Evolutionary conservation across 2,329 filamentous ascomycete genomes (phyloP).

Genomic region (Xylaria arbuscula): DNA sequence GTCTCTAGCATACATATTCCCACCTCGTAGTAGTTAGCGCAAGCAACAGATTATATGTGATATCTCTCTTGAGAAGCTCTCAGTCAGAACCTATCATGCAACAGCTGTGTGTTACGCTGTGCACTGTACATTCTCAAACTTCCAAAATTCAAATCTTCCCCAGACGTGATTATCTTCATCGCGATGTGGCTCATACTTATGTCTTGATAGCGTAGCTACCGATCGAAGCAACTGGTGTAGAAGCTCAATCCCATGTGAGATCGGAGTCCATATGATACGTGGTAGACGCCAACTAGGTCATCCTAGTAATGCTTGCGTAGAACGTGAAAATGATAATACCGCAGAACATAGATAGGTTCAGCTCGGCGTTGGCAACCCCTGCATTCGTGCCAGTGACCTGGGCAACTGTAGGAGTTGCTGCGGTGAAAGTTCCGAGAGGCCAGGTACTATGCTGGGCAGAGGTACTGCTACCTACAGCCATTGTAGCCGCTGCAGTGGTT

Average conservation of each 20-base stretch:
- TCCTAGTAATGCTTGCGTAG: constrained; percentile 23
- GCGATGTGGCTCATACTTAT: constrained; percentile 17
- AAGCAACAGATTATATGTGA: constrained; percentile 37
- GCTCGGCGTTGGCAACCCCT: constrained; percentile 9
- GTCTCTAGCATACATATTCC: constrained; percentile 35
- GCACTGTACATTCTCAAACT: constrained; percentile 37
- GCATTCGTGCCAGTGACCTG: constrained; percentile 31
- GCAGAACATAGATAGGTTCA: constrained; percentile 28
- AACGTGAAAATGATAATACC: constrained; percentile 21
- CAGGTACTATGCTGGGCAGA: constrained; percentile 28
- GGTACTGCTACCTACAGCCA: constrained; percentile 30
- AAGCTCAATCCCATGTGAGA: neutral
- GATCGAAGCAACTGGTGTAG: constrained; percentile 3
- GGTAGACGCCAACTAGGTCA: constrained; percentile 19
- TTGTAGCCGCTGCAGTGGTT: constrained; percentile 31
- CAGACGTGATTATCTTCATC: constrained; percentile 26
- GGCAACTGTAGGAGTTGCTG: constrained; percentile 20
- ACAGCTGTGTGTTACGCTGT: constrained; percentile 33
- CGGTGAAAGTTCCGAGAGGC: constrained; percentile 28
- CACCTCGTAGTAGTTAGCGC: constrained; percentile 34
- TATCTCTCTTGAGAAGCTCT: constrained; percentile 24
- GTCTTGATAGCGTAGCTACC: constrained; percentile 18
- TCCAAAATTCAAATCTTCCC: constrained; percentile 38
- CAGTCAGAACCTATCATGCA: constrained; percentile 32
- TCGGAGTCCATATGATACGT: neutral